Conservation (phyloP, 2,329 filamentous ascomycete genomes). For the Chaetomium olivaceum region DNA sequence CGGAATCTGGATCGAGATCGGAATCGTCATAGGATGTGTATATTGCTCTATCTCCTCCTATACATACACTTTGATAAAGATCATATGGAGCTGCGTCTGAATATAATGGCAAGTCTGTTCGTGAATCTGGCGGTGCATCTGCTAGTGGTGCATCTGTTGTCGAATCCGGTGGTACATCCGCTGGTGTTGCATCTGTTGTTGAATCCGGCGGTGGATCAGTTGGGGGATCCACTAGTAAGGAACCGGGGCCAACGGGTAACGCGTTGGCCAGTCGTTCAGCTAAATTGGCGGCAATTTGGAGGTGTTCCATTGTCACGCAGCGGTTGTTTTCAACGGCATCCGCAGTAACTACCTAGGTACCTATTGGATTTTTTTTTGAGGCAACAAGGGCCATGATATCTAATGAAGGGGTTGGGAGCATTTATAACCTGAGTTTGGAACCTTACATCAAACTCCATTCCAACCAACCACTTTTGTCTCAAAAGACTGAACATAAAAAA, state of each 20-base stretch:
- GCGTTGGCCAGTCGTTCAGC: neutral
- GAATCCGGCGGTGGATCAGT: neutral
- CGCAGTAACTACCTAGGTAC: too few relatives aligned
- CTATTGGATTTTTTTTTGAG: neutral
- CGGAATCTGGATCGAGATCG: too few relatives aligned
- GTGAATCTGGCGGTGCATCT: neutral
- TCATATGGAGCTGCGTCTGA: too few relatives aligned
- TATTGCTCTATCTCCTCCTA: too few relatives aligned
- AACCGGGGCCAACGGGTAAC: neutral
- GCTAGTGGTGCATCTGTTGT: neutral
- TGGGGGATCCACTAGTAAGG: too few relatives aligned
- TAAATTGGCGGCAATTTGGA: neutral
- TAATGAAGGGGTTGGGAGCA: neutral
- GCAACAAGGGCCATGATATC: neutral
- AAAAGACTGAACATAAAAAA: neutral
- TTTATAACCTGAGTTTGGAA: neutral
- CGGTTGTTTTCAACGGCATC: neutral
- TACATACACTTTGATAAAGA: too few relatives aligned
- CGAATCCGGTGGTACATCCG: neutral
- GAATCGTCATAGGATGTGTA: too few relatives aligned
- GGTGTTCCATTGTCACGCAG: neutral
- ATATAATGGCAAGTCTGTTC: too few relatives aligned
- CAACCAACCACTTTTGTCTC: neutral
- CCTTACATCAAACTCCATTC: neutral
- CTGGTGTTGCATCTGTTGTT: neutral